Evolutionary conservation across 2,329 filamentous ascomycete genomes (phyloP), one percentile per base, ranked within the genome.

Genomic region (Diaporthe velutina): DNA sequence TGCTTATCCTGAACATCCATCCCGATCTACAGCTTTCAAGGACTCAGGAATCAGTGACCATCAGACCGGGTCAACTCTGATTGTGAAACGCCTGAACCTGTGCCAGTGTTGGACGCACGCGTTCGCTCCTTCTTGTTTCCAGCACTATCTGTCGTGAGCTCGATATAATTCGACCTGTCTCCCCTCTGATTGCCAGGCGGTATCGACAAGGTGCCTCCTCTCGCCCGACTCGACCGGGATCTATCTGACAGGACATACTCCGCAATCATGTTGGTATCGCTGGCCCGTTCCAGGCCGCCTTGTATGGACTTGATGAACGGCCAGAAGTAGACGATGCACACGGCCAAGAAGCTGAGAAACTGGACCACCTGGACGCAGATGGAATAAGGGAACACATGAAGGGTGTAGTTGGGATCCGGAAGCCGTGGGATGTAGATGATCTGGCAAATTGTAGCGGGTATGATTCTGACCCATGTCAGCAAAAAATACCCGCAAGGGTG

Each of bases 281-380:
- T 58, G 17, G 33, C 38, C 40, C 55, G 55, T n/a, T 58, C 55
- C 9, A 60, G 57, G 22, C 57, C 57, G 22, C 57, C 13, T 25
- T 60, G 57, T 35, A 60, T 28, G 13, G 57, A 60, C 10, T 40
- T 40, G 13, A 40, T 40, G 35, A 60, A 60, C 1, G 57, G 57
- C 33, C 33, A 40, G 22, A 40, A 60, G 57, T 60, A 60, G 35
- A 60, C 57, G 9, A 60, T 35, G 35, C 57, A 60, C 9, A 40
- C 57, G 12, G 57, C 35, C 12, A 40, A 60, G 35, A 60, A 40
- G 57, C 57, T 60, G 57, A 60, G 57, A 8, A 60, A 60, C 7
- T 40, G 57, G 35, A 40, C 57, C 22, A 40, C 33, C 22, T 60
- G 57, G 22, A 60, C 35, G 12, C 57, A 60, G 33, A 60, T 40